Evolutionary conservation across 169 alveolate genomes (phyloP).

Genomic region (Plasmodium yoelii): DNA sequence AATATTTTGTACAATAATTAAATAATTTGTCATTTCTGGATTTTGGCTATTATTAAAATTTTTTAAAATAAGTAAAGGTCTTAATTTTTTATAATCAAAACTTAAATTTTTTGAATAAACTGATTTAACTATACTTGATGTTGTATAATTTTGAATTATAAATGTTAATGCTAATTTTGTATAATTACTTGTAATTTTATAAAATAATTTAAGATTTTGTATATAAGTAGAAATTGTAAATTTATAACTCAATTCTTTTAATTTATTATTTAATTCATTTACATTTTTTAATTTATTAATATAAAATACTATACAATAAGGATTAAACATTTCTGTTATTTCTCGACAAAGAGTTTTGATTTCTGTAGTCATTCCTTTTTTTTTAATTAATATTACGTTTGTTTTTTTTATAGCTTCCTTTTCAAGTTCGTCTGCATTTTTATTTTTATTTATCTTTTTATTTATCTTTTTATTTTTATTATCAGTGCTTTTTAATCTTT

Average conservation of each 20-base stretch:
- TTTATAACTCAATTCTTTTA: constrained; percentile 58
- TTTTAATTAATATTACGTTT: constrained; percentile 39
- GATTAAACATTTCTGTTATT: constrained; percentile 28
- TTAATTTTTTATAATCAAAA: constrained; percentile 36
- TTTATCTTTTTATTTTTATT: neutral
- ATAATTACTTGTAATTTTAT: constrained; percentile 44
- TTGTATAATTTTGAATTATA: constrained; percentile 37
- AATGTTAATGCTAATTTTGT: constrained; percentile 72
- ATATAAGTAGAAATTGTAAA: constrained; percentile 34
- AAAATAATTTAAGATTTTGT: constrained; percentile 36
- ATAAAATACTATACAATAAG: constrained; percentile 38
- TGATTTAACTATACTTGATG: constrained; percentile 28
- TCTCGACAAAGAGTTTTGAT: constrained; percentile 43
- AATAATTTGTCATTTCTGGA: constrained; percentile 61
- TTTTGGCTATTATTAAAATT: constrained; percentile 41
- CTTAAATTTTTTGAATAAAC: neutral
- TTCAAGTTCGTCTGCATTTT: neutral
- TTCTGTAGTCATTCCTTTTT: constrained; percentile 53
- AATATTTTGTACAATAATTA: constrained; percentile 57
- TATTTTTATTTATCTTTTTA: neutral
- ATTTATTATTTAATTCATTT: constrained; percentile 52
- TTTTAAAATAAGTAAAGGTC: constrained; percentile 76
- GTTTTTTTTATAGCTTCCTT: constrained; percentile 28
- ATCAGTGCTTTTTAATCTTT: neutral
- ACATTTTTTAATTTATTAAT: constrained; percentile 31